Percentiles rank a stretch among this genome's conserved stretches.
Evolutionary conservation across 345 rosid genomes (phyloP).

Genomic region (Pelargonium nanum): DNA sequence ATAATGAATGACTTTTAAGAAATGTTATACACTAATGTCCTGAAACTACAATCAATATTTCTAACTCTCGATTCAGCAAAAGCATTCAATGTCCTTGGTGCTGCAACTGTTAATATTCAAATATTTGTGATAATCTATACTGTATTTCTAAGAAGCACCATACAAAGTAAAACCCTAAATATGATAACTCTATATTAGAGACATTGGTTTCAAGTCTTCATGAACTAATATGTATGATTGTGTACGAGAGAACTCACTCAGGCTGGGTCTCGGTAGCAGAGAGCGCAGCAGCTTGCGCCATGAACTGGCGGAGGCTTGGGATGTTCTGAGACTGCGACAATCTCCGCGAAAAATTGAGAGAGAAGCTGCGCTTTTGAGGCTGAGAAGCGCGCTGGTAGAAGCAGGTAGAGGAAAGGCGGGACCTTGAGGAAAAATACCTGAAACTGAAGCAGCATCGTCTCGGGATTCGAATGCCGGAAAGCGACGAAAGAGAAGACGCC

Average conservation of each 20-base stretch:
- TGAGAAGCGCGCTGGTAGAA: constrained; percentile 16
- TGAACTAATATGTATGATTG: neutral
- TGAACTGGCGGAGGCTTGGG: constrained; percentile 53
- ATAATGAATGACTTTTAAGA: neutral
- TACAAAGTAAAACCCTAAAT: too few relatives aligned
- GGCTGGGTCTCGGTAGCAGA: constrained; percentile 31
- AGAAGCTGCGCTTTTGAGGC: constrained; percentile 30
- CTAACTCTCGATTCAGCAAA: neutral
- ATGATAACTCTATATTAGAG: neutral
- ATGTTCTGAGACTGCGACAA: too few relatives aligned
- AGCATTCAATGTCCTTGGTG: neutral
- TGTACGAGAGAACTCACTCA: constrained; percentile 30
- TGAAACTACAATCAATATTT: neutral
- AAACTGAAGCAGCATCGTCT: constrained; percentile 27
- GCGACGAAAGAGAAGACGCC: constrained; percentile 63
- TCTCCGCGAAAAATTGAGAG: too few relatives aligned
- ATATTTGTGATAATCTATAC: neutral
- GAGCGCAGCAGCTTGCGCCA: constrained; percentile 36
- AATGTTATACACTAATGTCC: neutral
- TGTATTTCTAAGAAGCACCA: neutral
- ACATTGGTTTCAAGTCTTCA: neutral
- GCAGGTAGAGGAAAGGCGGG: constrained; percentile 15
- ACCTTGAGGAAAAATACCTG: constrained; percentile 25
- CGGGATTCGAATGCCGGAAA: constrained; percentile 40
- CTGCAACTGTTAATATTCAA: neutral